A percentile compares a stretch with the other conserved stretches of the same genome.
These are phyloP conservation scores for Sclerotinia glacialis DNA, from an alignment of 2,329 filamentous ascomycete species.

Conservation along the genomic window DNA sequence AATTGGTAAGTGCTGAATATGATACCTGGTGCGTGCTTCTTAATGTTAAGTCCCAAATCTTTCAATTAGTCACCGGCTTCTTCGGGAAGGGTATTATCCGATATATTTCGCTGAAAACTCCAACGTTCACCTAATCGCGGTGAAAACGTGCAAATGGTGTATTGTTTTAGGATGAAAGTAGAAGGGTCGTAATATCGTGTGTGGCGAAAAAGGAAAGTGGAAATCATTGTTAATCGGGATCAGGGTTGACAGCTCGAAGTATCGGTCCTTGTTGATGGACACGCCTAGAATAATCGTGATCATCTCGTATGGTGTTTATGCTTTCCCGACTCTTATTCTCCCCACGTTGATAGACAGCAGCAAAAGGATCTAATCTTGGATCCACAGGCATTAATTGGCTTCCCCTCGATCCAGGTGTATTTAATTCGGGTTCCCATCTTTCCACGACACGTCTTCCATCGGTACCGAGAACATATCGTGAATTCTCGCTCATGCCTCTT, in stretches of 20 bases:
- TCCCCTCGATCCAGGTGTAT: constrained; percentile 42
- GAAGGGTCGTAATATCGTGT: constrained; percentile 21
- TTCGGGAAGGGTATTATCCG: constrained; percentile 18
- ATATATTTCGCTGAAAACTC: constrained; percentile 20
- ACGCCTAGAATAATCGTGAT: constrained; percentile 62
- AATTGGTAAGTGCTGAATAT: background rate
- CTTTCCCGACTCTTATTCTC: constrained; percentile 61
- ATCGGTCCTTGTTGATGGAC: constrained; percentile 48
- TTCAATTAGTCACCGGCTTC: constrained; percentile 12
- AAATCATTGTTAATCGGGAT: constrained; percentile 36
- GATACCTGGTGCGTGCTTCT: constrained; percentile 1
- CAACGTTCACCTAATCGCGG: constrained; percentile 20
- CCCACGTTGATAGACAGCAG: constrained; percentile 53
- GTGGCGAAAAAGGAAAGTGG: constrained; percentile 23
- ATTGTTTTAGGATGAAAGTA: constrained; percentile 8
- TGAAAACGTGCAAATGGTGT: constrained; percentile 23
- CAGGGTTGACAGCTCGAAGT: constrained; percentile 61
- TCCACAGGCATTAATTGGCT: constrained; percentile 59
- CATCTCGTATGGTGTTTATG: constrained; percentile 60
- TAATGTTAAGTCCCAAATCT: background rate
- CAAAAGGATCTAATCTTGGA: constrained; percentile 61
- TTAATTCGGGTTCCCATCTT: constrained; percentile 34
- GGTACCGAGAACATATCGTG: constrained; percentile 39
- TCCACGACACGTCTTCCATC: constrained; percentile 39
- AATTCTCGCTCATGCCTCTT: constrained; percentile 40